Conservation (phyloP, 768 basidiomycete species). For the Sporobolomyces roseus region DNA sequence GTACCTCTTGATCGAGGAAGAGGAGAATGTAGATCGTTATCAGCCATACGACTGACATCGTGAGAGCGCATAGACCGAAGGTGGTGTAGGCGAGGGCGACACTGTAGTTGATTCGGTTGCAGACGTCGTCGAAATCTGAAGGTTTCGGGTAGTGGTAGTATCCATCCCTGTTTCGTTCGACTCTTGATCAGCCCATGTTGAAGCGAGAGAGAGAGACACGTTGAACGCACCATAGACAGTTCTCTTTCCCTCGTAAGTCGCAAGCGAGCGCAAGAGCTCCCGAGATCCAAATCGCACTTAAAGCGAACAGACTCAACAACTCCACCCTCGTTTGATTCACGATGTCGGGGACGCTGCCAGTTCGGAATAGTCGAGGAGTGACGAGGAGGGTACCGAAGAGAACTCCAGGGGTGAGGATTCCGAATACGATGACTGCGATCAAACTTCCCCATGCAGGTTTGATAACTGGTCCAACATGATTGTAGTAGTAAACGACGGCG, state of each 20-base stretch:
- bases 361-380: slow-evolving; percentile 25
- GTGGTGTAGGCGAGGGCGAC: slow-evolving; percentile 37
- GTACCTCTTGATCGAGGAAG: slow-evolving; percentile 60
- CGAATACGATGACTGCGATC: slow-evolving; percentile 38
- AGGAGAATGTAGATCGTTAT: slow-evolving; percentile 59
- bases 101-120: slow-evolving; percentile 38
- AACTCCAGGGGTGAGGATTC: slow-evolving; percentile 29
- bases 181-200: background rate
- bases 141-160: slow-evolving; percentile 41
- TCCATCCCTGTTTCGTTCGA: slow-evolving; percentile 20
- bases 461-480: slow-evolving; percentile 28
- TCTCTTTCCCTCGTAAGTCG: slow-evolving; percentile 30
- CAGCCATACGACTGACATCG: slow-evolving; percentile 25
- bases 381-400: slow-evolving; percentile 24
- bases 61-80: slow-evolving; percentile 23
- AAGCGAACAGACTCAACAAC: slow-evolving; percentile 21
- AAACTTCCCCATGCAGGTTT: slow-evolving; percentile 37
- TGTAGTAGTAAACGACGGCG: slow-evolving; percentile 38
- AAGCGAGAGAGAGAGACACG: background rate
- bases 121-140: slow-evolving; percentile 32
- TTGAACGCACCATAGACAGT: slow-evolving; percentile 39
- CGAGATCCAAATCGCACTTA: slow-evolving; percentile 32
- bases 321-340: slow-evolving; percentile 36
- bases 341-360: slow-evolving; percentile 25
- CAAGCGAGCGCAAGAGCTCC: slow-evolving; percentile 32